phyloP scores from a whole-genome alignment of 2,329 filamentous ascomycete genomes.

The Colletotrichum tabaci region DNA sequence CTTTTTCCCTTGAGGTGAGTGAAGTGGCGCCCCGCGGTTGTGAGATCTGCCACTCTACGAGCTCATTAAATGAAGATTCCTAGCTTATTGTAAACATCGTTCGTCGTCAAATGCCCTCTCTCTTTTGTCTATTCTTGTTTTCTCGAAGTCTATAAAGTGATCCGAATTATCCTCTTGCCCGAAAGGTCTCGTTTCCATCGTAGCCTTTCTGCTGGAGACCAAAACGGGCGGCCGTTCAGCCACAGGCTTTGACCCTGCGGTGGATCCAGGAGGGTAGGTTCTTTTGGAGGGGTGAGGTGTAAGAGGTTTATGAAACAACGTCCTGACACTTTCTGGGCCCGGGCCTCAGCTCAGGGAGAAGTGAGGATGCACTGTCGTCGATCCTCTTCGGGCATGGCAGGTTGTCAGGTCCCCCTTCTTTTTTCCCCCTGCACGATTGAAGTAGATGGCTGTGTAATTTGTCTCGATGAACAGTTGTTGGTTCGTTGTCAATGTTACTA shows the following conservation, averaged over 20 bases:
- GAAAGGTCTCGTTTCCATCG: neutral
- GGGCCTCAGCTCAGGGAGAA: constrained; percentile 11
- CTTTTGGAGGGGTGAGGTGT: constrained; percentile 26
- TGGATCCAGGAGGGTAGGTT: constrained; percentile 1
- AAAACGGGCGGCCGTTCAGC: neutral
- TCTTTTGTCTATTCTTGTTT: too few relatives aligned
- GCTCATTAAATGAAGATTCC: neutral
- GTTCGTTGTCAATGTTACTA: neutral
- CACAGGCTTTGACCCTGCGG: constrained; percentile 11
- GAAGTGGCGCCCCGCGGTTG: neutral
- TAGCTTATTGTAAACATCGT: neutral
- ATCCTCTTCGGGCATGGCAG: neutral
- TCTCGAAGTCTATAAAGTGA: neutral
- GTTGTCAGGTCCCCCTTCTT: neutral
- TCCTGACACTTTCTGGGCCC: constrained; percentile 42
- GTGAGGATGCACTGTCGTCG: constrained; percentile 28
- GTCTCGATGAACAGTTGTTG: neutral
- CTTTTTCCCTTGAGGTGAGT: constrained; percentile 10
- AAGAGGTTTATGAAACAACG: constrained; percentile 43
- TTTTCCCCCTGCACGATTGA: neutral
- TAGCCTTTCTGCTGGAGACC: neutral
- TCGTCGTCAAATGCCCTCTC: neutral
- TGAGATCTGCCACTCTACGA: neutral
- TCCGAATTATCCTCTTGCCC: neutral
- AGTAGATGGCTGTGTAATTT: neutral